Conservation (phyloP, 371 early-diverging fungal species). For the Mortierella sp. region DNA sequence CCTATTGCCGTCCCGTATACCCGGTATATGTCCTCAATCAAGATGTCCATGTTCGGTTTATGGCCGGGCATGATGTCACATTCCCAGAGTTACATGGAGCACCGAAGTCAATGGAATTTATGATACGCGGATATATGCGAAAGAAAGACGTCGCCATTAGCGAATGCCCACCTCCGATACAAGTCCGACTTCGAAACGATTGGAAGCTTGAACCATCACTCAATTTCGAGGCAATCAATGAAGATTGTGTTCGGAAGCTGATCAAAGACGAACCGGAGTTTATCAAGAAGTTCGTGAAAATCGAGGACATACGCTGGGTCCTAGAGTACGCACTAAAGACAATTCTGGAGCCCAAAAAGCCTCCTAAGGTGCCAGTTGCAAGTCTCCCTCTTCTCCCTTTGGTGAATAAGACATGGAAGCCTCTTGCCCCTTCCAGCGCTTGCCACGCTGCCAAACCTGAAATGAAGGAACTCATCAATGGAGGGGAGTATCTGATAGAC, state of each 20-base stretch:
- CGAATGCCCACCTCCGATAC: not conserved
- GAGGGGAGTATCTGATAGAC: slow-evolving; percentile 12
- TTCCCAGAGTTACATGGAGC: slow-evolving; percentile 1
- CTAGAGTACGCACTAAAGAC: slow-evolving; percentile 15
- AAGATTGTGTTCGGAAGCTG: slow-evolving; percentile 7
- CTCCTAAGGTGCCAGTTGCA: not conserved
- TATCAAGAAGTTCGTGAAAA: not conserved
- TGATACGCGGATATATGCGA: not conserved
- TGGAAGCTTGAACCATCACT: not conserved
- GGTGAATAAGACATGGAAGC: slow-evolving; percentile 21
- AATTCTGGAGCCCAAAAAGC: not conserved
- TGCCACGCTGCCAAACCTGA: slow-evolving; percentile 2
- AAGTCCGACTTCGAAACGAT: not conserved
- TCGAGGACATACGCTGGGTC: slow-evolving; percentile 11
- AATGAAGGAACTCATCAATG: slow-evolving; percentile 3
- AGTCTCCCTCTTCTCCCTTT: slow-evolving; percentile 19
- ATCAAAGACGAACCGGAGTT: slow-evolving; percentile 8
- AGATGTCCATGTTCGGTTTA: not conserved
- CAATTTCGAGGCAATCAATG: slow-evolving; percentile 4
- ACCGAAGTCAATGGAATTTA: not conserved
- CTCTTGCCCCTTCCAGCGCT: not conserved
- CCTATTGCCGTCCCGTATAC: slow-evolving; percentile 5
- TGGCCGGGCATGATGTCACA: not conserved
- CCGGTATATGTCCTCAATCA: not conserved
- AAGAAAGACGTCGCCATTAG: not conserved